Evolutionary conservation across 805 yeast genomes (phyloP), one percentile per base, ranked within the genome.

Genomic region (Maudiozyma turicensis): DNA sequence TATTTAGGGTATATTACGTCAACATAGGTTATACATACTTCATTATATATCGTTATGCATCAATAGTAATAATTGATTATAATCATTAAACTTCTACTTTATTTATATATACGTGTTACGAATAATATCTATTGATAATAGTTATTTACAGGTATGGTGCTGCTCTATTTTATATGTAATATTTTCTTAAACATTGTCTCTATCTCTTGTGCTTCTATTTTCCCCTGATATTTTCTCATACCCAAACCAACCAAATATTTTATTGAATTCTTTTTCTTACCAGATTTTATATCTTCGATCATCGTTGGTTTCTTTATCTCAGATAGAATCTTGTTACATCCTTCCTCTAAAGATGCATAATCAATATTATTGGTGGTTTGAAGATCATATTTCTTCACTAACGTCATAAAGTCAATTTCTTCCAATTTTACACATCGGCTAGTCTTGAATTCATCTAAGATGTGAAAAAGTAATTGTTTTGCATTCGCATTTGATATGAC

Each of bases 181-280:
- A 63, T 34, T 38, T 57, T 54, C 53, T 65, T 68, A 50, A 72
- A 69, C 28, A 58, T 55, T 9, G 50, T 46, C 45, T 71, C 73
- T 45, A 72, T 65, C 7, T 63, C 58, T 6, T 57, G 52, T 0
- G 75, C 66, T 33, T 63, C 58, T 8, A 72, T 64, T 45, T 67
- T 67, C 1, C 97, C 97, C 55, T 81, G 84, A 1, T 87, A 77
- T 48, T 74, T 69, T 58, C 80, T 79, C 95, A 93, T 87, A 15
- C 88, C 95, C 60, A 78, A 78, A 0, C 97, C 98, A 3, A 93
- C 75, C 49, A 93, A 70, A 58, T 72, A 86, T 58, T 88, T 86
- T n/a, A 91, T 58, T 10, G 89, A 78, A 35, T 76, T 77, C 40
- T 68, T 66, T 54, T 77, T 79, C 48, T 81, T 81, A 2, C 89